Percentiles rank a stretch among this genome's conserved stretches.
Evolutionary conservation across 2,329 filamentous ascomycete genomes (phyloP).

Genomic region (Fusarium sacchari): DNA sequence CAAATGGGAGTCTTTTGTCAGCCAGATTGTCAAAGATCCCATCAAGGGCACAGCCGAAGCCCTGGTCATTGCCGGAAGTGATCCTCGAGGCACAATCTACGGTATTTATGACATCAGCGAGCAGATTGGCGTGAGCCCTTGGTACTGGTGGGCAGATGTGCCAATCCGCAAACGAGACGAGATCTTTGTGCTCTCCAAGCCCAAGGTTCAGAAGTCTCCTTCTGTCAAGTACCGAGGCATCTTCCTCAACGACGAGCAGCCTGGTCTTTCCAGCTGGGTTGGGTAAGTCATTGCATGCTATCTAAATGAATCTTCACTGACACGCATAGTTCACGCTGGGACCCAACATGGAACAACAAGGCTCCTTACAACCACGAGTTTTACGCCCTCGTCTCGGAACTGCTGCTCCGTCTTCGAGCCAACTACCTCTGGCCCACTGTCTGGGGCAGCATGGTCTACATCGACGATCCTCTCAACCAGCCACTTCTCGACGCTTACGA

Average conservation of each 20-base stretch:
- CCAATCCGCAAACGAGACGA: constrained; percentile 55
- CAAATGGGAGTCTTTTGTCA: constrained; percentile 76
- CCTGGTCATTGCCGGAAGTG: constrained; percentile 66
- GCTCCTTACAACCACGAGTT: constrained; percentile 71
- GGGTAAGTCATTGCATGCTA: not conserved
- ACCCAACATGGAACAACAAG: constrained; percentile 51
- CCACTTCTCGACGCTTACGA: constrained; percentile 78
- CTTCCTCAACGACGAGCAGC: constrained; percentile 66
- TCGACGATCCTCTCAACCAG: constrained; percentile 75
- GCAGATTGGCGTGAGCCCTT: constrained; percentile 65
- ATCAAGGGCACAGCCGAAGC: constrained; percentile 54
- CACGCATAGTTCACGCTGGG: constrained; percentile 51
- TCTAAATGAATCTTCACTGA: not conserved
- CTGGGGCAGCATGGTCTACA: constrained; percentile 77
- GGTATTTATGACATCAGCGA: constrained; percentile 69
- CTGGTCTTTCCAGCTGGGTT: constrained; percentile 63
- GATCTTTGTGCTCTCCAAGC: constrained; percentile 58
- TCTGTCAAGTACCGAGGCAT: constrained; percentile 70
- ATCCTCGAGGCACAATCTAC: constrained; percentile 69
- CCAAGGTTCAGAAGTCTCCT: constrained; percentile 55
- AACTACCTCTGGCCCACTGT: constrained; percentile 81
- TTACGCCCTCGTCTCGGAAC: constrained; percentile 75
- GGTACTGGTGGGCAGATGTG: constrained; percentile 71
- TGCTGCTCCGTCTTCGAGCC: constrained; percentile 73
- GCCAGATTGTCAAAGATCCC: constrained; percentile 62